Conservation (phyloP, 495 filamentous ascomycete species). For the Lasiosphaeria ovina region DNA sequence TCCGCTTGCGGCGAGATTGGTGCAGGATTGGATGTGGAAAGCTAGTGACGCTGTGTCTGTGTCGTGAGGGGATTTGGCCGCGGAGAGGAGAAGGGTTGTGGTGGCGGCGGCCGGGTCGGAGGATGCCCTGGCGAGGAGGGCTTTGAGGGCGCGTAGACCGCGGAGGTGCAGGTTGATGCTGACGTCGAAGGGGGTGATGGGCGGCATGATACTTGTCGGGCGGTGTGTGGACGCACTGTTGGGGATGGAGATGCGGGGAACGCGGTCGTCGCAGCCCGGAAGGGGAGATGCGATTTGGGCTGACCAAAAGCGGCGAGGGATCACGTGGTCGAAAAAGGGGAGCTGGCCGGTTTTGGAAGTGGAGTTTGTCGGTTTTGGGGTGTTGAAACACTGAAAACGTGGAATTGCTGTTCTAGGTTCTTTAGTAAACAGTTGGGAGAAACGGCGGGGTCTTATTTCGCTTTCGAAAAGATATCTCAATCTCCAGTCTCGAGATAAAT, state of each 20-base stretch:
- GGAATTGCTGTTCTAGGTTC: too few species aligned
- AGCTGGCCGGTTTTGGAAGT: too few species aligned
- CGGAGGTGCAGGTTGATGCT: constrained; percentile 8
- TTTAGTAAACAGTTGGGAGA: too few species aligned
- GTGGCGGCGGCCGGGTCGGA: not conserved
- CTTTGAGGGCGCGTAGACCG: constrained; percentile 4
- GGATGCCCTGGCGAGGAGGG: constrained; percentile 10
- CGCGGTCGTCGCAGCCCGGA: too few species aligned
- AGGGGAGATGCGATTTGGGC: too few species aligned
- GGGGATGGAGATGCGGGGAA: not conserved
- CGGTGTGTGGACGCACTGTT: not conserved
- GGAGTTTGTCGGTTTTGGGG: too few species aligned
- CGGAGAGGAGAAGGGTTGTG: not conserved
- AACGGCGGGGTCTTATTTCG: too few species aligned
- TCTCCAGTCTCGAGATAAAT: too few species aligned
- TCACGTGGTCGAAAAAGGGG: too few species aligned
- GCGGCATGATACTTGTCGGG: not conserved
- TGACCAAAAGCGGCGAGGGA: too few species aligned
- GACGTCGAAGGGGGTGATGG: constrained; percentile 10
- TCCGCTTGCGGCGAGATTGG: constrained; percentile 4
- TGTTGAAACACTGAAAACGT: too few species aligned
- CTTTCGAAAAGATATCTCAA: too few species aligned
- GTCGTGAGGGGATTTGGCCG: not conserved
- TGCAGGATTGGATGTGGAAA: constrained; percentile 6
- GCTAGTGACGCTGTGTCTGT: constrained; percentile 2